Conservation (phyloP, 352 stramenopile species). For the Thalassiosira hispida region DNA sequence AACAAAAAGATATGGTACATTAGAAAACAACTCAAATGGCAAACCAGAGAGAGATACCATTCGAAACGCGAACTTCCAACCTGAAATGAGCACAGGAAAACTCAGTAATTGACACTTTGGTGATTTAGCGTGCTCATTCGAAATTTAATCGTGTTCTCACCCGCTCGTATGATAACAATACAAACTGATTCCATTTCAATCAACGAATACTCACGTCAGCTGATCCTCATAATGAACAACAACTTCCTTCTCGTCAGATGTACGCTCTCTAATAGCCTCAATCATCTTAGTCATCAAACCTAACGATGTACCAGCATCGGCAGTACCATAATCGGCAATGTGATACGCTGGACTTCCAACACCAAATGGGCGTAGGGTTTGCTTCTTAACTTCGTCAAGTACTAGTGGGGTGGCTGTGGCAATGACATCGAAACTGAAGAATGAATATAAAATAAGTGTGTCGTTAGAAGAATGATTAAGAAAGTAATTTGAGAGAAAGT, state of each 20-base stretch:
- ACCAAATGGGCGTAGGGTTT: constrained; percentile 28
- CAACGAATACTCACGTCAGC: constrained; percentile 20
- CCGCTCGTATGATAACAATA: too few relatives aligned
- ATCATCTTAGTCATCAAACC: constrained; percentile 48
- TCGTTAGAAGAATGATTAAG: constrained; percentile 1
- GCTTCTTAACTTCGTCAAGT: constrained; percentile 36
- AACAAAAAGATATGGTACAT: background rate
- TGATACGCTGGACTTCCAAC: constrained; percentile 27
- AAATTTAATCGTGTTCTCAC: too few relatives aligned
- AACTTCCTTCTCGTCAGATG: constrained; percentile 28
- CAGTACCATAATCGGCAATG: constrained; percentile 66
- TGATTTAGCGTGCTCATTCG: too few relatives aligned
- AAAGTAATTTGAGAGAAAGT: too few relatives aligned
- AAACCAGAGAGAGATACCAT: too few relatives aligned
- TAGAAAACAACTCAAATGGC: background rate
- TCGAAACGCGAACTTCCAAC: too few relatives aligned
- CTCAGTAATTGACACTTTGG: too few relatives aligned
- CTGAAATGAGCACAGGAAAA: too few relatives aligned
- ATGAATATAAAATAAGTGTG: background rate
- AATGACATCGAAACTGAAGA: constrained; percentile 61
- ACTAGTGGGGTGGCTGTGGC: constrained; percentile 42
- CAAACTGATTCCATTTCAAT: too few relatives aligned
- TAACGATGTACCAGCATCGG: constrained; percentile 57
- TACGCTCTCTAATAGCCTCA: constrained; percentile 6
- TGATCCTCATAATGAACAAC: constrained; percentile 67